Percentiles rank a stretch among this genome's conserved stretches.
These are phyloP conservation scores for Aspergillus glaucus DNA, from an alignment of 2,329 filamentous ascomycete species.

Conservation along the genomic window DNA sequence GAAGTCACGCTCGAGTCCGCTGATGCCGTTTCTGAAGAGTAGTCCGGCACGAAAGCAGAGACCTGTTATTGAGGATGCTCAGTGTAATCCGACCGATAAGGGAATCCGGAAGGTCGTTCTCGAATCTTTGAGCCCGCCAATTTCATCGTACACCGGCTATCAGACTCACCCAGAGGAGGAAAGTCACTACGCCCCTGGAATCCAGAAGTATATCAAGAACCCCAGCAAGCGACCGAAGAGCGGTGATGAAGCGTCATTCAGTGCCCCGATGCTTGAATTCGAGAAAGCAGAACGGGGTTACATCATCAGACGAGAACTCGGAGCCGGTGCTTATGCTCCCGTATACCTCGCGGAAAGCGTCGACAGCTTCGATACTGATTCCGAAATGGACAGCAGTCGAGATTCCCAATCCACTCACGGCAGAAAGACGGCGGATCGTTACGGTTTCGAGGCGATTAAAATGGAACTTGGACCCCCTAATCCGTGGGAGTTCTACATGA, in stretches of 20 bases:
- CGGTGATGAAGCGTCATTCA: constrained; percentile 53
- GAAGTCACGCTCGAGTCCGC: constrained; percentile 27
- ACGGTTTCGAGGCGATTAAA: constrained; percentile 78
- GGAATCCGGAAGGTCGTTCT: constrained; percentile 68
- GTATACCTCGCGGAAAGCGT: constrained; percentile 84
- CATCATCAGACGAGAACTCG: constrained; percentile 75
- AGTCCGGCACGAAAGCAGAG: constrained; percentile 31
- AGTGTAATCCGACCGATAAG: constrained; percentile 88
- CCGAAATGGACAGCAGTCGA: constrained; percentile 31
- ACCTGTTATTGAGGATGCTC: constrained; percentile 70
- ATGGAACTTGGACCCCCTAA: constrained; percentile 78
- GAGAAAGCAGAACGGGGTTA: constrained; percentile 62
- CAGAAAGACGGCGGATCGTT: constrained; percentile 33
- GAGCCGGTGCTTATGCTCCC: constrained; percentile 88
- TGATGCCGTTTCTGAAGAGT: constrained; percentile 11
- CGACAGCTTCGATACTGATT: constrained; percentile 42
- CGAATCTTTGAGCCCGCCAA: constrained; percentile 62
- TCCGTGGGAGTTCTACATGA: constrained; percentile 95
- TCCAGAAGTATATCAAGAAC: constrained; percentile 73
- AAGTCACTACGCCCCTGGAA: constrained; percentile 64
- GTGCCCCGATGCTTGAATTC: constrained; percentile 63
- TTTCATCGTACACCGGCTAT: constrained; percentile 72
- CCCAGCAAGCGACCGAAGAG: constrained; percentile 46
- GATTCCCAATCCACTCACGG: constrained; percentile 51
- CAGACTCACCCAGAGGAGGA: constrained; percentile 61